Evolutionary conservation across 2,329 filamentous ascomycete genomes (phyloP), one percentile per base, ranked within the genome.

Genomic region (Colletotrichum eleusines): DNA sequence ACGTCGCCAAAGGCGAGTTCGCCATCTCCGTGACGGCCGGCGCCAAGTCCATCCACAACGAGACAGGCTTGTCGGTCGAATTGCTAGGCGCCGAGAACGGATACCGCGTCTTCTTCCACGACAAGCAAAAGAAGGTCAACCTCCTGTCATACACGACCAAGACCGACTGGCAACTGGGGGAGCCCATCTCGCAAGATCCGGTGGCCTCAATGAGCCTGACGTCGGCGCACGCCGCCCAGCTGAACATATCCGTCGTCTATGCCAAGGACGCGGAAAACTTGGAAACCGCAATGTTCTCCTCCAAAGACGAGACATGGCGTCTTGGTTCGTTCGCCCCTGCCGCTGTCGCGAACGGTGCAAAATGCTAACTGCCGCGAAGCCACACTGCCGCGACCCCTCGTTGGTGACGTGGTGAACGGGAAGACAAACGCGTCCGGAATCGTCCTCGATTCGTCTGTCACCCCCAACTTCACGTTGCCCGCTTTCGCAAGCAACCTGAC

Each of bases 91-190:
- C 69, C 1, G 73, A 73, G 8, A 69, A 74, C 2, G 81, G 81
- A 31, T 82, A 82, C 54, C 80, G 81, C 14, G 73, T 83, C 16
- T 82, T 78, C 73, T 83, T 78, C 66, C 80, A 82, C 72, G 80
- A 80, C 69, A 62, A 75, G 33, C 65, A 77, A 35, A 76, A 74
- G 23, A 73, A 71, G 8, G 66, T 82, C 59, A 80, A 79, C 33
- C 72, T 78, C 58, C 69, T 83, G 18, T 72, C 74, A 8, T 83
- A 81, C 65, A 78, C 75, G 2, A 61, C 46, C 5, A 67, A 71
- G 8, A 74, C 72, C 5, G 64, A 69, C 2, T 83, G 81, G 80
- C 35, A 54, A 1, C 78, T 80, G 42, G 66, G 69, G 42, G 80
- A 78, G 26, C 33, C 75, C n/a, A 74, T 83, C 8, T 79, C 79